These are phyloP conservation scores for Didymella arachidicola DNA, from an alignment of 2,329 filamentous ascomycete species.

Conservation along the genomic window DNA sequence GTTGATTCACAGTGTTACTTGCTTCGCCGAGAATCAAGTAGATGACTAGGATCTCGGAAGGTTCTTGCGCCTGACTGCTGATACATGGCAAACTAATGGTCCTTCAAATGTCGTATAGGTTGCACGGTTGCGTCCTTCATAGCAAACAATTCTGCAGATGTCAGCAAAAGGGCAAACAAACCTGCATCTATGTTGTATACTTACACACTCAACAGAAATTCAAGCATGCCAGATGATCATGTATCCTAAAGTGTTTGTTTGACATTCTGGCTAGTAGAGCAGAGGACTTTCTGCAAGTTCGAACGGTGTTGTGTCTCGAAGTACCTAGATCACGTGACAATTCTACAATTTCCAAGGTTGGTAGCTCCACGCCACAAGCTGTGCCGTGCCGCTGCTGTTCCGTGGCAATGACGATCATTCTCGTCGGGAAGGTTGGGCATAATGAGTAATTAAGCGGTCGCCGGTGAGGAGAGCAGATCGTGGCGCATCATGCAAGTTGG, in stretches of 20 bases:
- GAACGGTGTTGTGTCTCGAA: not conserved
- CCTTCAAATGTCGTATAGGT: not conserved
- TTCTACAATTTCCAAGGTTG: not conserved
- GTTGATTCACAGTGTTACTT: not conserved
- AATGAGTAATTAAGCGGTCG: not conserved
- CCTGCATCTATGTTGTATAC: not conserved
- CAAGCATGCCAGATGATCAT: not conserved
- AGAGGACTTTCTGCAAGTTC: not conserved
- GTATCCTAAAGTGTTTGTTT: not conserved
- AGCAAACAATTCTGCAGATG: constrained; percentile 12
- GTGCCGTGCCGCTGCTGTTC: not conserved
- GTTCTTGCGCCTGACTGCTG: not conserved
- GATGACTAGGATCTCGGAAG: not conserved
- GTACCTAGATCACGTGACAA: not conserved
- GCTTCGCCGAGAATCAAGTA: not conserved
- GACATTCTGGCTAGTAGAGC: not conserved
- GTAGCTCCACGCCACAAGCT: not conserved
- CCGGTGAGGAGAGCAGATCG: not conserved
- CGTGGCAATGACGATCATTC: not conserved
- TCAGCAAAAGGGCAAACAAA: constrained; percentile 8
- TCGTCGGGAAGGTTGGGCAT: not conserved
- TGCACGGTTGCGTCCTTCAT: not conserved
- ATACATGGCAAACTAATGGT: not conserved
- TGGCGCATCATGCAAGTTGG: not conserved
- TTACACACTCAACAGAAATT: not conserved